Evolutionary conservation across 2,329 filamentous ascomycete genomes (phyloP).

Genomic region (Diatrype stigma): DNA sequence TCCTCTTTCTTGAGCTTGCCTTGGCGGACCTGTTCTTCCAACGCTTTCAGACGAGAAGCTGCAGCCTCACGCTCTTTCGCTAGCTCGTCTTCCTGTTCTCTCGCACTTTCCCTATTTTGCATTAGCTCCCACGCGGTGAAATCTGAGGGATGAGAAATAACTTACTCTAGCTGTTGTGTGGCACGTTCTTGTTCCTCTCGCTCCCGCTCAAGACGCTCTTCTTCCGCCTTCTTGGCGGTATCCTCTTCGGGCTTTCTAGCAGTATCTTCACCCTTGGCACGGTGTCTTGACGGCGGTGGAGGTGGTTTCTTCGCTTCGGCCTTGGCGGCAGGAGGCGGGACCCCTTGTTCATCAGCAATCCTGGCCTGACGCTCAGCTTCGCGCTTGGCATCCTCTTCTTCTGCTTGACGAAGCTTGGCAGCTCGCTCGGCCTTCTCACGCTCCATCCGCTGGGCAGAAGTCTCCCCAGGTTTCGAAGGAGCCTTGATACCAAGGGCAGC

Average conservation of each 20-base stretch:
- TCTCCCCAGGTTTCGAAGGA: constrained; percentile 74
- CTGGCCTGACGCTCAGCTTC: constrained; percentile 83
- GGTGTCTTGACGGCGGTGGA: constrained; percentile 75
- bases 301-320: constrained; percentile 60
- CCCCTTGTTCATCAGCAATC: constrained; percentile 71
- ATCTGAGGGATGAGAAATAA: constrained; percentile 23
- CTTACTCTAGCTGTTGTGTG: constrained; percentile 78
- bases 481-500: constrained; percentile 90
- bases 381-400: constrained; percentile 87
- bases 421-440: constrained; percentile 84
- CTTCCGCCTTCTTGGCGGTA: constrained; percentile 58
- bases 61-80: constrained; percentile 75
- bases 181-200: constrained; percentile 72
- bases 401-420: constrained; percentile 80
- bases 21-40: constrained; percentile 90
- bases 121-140: constrained; percentile 11
- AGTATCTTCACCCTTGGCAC: constrained; percentile 50
- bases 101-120: constrained; percentile 62
- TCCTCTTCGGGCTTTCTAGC: constrained; percentile 39
- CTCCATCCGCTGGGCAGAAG: constrained; percentile 76
- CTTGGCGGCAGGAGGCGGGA: constrained; percentile 54
- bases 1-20: constrained; percentile 96
- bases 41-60: constrained; percentile 75
- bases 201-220: constrained; percentile 63
- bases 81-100: constrained; percentile 74